Percentiles rank a stretch among this genome's conserved stretches.
phyloP scores from a whole-genome alignment of 1,284 basidiomycete species.

The Athelia sp. region DNA sequence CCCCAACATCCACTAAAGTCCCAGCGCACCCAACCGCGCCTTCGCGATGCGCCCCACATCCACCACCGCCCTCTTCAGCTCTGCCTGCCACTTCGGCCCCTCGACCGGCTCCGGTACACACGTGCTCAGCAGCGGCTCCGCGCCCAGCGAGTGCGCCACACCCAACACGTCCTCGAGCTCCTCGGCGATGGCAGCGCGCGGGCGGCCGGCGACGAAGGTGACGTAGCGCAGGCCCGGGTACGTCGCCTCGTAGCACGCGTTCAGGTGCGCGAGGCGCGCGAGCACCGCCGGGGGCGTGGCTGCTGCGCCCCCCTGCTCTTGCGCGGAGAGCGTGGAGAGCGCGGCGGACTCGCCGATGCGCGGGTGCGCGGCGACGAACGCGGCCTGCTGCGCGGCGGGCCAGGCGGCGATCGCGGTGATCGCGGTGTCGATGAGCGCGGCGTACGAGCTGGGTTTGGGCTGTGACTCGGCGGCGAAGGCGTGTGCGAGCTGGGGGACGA shows the following conservation, averaged over 20 bases:
- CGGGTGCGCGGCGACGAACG: constrained; percentile 81
- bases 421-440: constrained; percentile 57
- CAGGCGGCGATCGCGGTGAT: constrained; percentile 50
- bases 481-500: constrained; percentile 52
- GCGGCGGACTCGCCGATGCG: constrained; percentile 80
- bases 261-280: constrained; percentile 60
- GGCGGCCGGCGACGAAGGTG: constrained; percentile 87
- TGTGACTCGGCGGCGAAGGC: constrained; percentile 20
- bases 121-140: constrained; percentile 32
- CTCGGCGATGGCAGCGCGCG: constrained; percentile 63
- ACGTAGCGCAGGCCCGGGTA: constrained; percentile 81
- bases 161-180: constrained; percentile 73
- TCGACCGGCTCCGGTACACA: constrained; percentile 36
- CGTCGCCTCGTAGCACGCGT: constrained; percentile 67
- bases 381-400: constrained; percentile 52
- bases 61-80: constrained; percentile 66
- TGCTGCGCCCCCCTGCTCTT: constrained; percentile 65
- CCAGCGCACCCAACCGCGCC: constrained; percentile 49
- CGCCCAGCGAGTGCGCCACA: constrained; percentile 42
- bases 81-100: constrained; percentile 49
- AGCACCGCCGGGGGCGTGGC: constrained; percentile 63
- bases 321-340: constrained; percentile 68
- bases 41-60: constrained; percentile 76
- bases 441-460: constrained; percentile 38
- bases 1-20: constrained; percentile 28